Evolutionary conservation across 1,284 basidiomycete genomes (phyloP), one percentile per base, ranked within the genome.

Genomic region (Fomitiporia mediterranea): DNA sequence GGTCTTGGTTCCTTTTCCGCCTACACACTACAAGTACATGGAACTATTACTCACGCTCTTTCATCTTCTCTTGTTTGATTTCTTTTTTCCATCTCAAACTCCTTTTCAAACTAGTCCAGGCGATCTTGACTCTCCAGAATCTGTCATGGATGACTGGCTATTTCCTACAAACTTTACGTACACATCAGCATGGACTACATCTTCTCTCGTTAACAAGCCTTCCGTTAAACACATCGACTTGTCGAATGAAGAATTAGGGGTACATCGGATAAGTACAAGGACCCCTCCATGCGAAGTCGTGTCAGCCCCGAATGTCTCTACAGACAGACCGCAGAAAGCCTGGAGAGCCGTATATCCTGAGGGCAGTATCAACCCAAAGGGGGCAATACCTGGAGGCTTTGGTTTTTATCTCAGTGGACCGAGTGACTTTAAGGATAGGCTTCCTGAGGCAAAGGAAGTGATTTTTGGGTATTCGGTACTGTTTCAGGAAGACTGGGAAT

Each of bases 331-430:
- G 4, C 56, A 64, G 1, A 57, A 63, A 11, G 74, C 82, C 13
- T 85, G 82, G 82, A 79, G 84, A 63, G 83, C 83, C 0, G 65
- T 77, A 21, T 87, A 82, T 61, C 78, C 80, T 0, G 66, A 75
- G 53, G 82, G 83, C 1, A 83, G 81, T 64, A 79, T 83, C 62
- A 85, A 82, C 56, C 83, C 83, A 0, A 67, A 70, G 5, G 76
- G 68, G 1, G 58, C 65, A 0, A 71, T 76, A 5, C 73, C 76
- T 34, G 67, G 67, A 9, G 67, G 67, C 1, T 65, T 68, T 27
- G 66, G 67, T 3, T 66, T 66, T 53, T 65, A 68, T 56, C 11
- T 68, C 4, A 46, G 30, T 19, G 66, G 65, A 0, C 66, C 67
- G 4, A 53, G 50, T 30, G 39, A 38, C 21, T 64, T 62, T 37